Conservation (phyloP, 1,139 yeast species). For the Hemisphaericaspora lyxosophila region DNA sequence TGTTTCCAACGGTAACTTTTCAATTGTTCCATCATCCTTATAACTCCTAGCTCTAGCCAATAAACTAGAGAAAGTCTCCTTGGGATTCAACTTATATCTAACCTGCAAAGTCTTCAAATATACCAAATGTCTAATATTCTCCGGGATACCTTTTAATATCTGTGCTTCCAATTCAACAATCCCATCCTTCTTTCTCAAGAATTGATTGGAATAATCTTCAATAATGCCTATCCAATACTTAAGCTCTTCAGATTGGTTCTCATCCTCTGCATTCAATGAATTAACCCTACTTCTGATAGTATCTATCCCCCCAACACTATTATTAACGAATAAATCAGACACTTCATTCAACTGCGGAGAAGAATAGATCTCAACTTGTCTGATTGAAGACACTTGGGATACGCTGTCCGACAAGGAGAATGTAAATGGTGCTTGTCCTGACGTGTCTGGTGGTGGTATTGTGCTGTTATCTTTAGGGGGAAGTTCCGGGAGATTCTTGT, state of each 20-base stretch:
- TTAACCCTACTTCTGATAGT: constrained; percentile 8
- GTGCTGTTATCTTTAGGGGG: constrained; percentile 4
- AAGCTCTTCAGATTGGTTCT: constrained; percentile 9
- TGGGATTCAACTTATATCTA: constrained; percentile 27
- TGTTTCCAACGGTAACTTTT: constrained; percentile 20
- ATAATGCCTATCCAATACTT: constrained; percentile 27
- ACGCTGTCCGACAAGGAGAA: constrained; percentile 20
- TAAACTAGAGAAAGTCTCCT: constrained; percentile 31
- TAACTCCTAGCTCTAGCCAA: constrained; percentile 23
- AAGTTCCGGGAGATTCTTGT: constrained; percentile 4
- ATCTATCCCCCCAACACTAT: constrained; percentile 11
- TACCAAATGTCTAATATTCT: constrained; percentile 26
- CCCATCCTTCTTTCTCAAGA: constrained; percentile 17
- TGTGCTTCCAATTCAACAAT: constrained; percentile 26
- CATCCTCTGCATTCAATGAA: constrained; percentile 8
- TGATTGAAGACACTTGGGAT: constrained; percentile 28
- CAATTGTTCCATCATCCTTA: constrained; percentile 20
- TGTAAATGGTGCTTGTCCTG: constrained; percentile 1
- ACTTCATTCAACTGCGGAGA: constrained; percentile 38
- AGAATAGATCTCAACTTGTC: constrained; percentile 35
- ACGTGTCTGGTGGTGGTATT: constrained; percentile 7
- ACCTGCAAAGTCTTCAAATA: constrained; percentile 38
- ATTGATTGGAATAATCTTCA: constrained; percentile 22
- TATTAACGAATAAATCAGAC: constrained; percentile 29
- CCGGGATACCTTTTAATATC: constrained; percentile 36